A percentile compares a stretch with the other conserved stretches of the same genome.
Evolutionary conservation across 208 protist genomes (phyloP).

Genomic region (Trypanosoma vivax): DNA sequence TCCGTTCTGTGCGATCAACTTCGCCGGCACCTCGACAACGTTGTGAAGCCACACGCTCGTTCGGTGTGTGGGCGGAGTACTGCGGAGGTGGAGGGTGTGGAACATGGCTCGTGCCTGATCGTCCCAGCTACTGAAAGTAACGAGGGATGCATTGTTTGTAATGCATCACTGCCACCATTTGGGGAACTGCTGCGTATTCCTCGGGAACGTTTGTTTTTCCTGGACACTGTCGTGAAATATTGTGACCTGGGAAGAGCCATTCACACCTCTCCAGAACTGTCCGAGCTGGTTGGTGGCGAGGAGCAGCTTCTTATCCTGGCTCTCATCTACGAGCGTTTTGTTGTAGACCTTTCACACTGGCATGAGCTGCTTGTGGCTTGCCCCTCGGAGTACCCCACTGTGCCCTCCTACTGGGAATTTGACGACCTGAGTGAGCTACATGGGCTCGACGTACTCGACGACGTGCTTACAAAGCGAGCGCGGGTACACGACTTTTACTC

Average conservation of each 20-base stretch:
- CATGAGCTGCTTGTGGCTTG: slow-evolving; percentile 39
- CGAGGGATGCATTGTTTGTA: slow-evolving; percentile 68
- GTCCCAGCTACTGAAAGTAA: slow-evolving; percentile 19
- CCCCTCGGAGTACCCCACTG: slow-evolving; percentile 55
- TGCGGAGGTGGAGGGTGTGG: neutral
- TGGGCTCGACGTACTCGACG: slow-evolving; percentile 75
- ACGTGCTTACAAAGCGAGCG: slow-evolving; percentile 51
- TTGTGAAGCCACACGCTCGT: slow-evolving; percentile 34
- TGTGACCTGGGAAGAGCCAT: slow-evolving; percentile 53
- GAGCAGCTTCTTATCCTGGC: slow-evolving; percentile 75
- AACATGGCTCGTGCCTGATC: slow-evolving; percentile 1
- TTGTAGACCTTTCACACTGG: slow-evolving; percentile 67
- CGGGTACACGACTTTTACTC: slow-evolving; percentile 44
- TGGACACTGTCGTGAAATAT: slow-evolving; percentile 38
- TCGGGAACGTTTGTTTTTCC: slow-evolving; percentile 61
- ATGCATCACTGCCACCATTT: slow-evolving; percentile 32
- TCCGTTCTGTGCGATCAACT: slow-evolving; percentile 21
- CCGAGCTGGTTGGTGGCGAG: slow-evolving; percentile 36
- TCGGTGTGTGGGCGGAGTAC: neutral
- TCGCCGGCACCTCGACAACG: slow-evolving; percentile 23
- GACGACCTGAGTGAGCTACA: slow-evolving; percentile 63
- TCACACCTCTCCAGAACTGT: slow-evolving; percentile 24
- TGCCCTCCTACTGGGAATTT: slow-evolving; percentile 65
- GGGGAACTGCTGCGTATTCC: slow-evolving; percentile 69
- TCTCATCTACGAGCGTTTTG: slow-evolving; percentile 69